phyloP scores from a whole-genome alignment of 2,329 filamentous ascomycete species.

The Shiraia sp. region DNA sequence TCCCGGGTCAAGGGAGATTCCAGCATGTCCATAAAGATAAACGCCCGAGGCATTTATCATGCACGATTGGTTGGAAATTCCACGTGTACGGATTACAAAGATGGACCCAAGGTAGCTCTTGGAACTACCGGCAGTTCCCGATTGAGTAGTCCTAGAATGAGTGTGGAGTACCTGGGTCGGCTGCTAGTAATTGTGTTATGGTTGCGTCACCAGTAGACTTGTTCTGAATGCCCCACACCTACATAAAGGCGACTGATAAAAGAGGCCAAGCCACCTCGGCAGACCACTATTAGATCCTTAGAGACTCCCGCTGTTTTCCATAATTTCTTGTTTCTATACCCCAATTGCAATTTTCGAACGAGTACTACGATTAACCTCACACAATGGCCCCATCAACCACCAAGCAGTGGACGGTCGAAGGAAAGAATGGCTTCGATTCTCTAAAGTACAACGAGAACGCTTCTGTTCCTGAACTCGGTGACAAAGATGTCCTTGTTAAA shows the following conservation, averaged over 20 bases:
- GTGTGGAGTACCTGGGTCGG: conserved; percentile 2
- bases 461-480: conserved; percentile 64
- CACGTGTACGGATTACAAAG: too few species aligned
- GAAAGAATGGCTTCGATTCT: conserved; percentile 62
- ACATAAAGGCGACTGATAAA: conserved; percentile 11
- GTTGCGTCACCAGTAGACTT: conserved; percentile 27
- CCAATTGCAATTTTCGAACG: not conserved
- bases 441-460: conserved; percentile 60
- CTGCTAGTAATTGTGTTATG: conserved; percentile 8
- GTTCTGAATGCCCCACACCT: conserved; percentile 14
- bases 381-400: conserved; percentile 50
- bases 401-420: conserved; percentile 61
- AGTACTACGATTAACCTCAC: conserved; percentile 1
- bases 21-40: too few species aligned
- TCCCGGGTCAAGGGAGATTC: too few species aligned
- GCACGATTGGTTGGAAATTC: too few species aligned
- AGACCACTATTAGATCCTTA: not conserved
- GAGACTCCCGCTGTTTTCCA: not conserved
- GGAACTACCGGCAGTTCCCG: not conserved
- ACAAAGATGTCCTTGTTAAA: conserved; percentile 74
- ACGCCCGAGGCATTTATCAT: too few species aligned
- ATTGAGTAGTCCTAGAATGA: conserved; percentile 1
- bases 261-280: conserved; percentile 6
- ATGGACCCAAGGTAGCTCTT: too few species aligned
- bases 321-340: too few species aligned